Evolutionary conservation across 495 filamentous ascomycete species (phyloP).

Genomic region (Podospora fimiseda): DNA sequence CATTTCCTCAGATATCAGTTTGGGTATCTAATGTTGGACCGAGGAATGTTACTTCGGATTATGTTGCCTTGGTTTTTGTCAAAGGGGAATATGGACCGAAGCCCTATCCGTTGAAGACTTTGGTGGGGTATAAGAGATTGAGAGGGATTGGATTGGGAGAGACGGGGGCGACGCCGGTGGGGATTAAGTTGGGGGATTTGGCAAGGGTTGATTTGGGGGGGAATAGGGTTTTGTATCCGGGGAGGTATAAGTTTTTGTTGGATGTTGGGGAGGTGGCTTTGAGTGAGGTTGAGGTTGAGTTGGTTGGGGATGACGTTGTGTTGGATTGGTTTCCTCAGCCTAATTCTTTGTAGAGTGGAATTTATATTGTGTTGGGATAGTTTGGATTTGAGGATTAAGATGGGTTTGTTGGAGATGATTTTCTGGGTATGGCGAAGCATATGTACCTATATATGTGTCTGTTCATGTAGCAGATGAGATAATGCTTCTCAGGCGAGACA

Average conservation of each 20-base stretch:
- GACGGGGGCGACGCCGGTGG: constrained; percentile 36
- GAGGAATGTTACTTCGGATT: constrained; percentile 48
- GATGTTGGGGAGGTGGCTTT: constrained; percentile 29
- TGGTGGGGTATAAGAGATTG: constrained; percentile 53
- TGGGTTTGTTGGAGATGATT: no score
- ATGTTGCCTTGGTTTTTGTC: constrained; percentile 51
- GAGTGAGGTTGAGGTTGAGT: constrained; percentile 29
- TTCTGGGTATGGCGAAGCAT: no score
- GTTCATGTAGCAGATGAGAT: no score
- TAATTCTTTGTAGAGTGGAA: neutral
- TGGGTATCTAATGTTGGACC: constrained; percentile 45
- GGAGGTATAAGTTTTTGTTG: constrained; percentile 51
- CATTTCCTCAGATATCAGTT: constrained; percentile 35
- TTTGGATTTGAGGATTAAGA: no score
- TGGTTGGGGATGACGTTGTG: constrained; percentile 36
- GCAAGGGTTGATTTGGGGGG: constrained; percentile 51
- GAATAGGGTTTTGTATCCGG: constrained; percentile 56
- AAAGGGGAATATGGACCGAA: constrained; percentile 48
- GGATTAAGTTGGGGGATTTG: constrained; percentile 49
- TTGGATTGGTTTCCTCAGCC: constrained; percentile 42
- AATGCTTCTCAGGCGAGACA: no score
- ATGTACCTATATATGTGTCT: no score
- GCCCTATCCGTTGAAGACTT: constrained; percentile 56
- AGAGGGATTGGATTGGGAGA: constrained; percentile 35
- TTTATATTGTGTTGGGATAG: no score